phyloP scores from a whole-genome alignment of 495 filamentous ascomycete genomes.

The Stereocaulon alpinum region DNA sequence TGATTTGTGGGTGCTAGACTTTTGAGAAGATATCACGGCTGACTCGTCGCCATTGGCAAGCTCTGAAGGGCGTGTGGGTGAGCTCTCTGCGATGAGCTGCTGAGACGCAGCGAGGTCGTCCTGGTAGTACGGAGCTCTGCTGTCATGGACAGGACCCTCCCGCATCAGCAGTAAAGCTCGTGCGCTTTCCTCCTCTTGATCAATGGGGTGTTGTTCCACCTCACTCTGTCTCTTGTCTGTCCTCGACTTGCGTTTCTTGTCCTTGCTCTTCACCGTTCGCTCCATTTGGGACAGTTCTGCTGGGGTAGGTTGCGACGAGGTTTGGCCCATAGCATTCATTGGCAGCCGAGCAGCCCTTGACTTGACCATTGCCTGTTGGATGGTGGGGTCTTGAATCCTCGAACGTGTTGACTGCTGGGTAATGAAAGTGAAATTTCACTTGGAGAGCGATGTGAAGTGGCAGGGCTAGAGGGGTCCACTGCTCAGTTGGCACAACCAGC shows the following conservation, averaged over 20 bases:
- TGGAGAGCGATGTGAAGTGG: not conserved
- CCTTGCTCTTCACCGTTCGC: not conserved
- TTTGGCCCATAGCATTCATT: slow-evolving; percentile 16
- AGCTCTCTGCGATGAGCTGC: slow-evolving; percentile 15
- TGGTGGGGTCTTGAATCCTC: not conserved
- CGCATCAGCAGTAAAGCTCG: slow-evolving; percentile 15
- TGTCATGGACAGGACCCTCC: not conserved
- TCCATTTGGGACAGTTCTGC: not conserved
- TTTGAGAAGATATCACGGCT: slow-evolving; percentile 1
- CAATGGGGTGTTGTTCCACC: not conserved
- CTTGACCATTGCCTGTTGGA: slow-evolving; percentile 6
- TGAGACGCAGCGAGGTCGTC: slow-evolving; percentile 7
- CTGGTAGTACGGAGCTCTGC: not conserved
- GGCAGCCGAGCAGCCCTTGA: not conserved
- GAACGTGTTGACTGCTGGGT: slow-evolving; percentile 4
- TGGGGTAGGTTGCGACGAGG: slow-evolving; percentile 12
- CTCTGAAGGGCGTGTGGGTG: not conserved
- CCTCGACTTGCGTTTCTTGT: slow-evolving; percentile 11
- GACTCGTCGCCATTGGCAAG: not conserved
- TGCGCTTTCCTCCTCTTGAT: slow-evolving; percentile 16
- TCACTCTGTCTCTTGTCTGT: slow-evolving; percentile 10
- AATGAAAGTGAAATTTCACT: slow-evolving; percentile 9
- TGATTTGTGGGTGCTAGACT: not conserved
- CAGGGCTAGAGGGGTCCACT: no score
- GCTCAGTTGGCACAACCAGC: no score